Evolutionary conservation across 306 rosid genomes (phyloP), one percentile per base, ranked within the genome.

Genomic region (Dalbergia oliveri): DNA sequence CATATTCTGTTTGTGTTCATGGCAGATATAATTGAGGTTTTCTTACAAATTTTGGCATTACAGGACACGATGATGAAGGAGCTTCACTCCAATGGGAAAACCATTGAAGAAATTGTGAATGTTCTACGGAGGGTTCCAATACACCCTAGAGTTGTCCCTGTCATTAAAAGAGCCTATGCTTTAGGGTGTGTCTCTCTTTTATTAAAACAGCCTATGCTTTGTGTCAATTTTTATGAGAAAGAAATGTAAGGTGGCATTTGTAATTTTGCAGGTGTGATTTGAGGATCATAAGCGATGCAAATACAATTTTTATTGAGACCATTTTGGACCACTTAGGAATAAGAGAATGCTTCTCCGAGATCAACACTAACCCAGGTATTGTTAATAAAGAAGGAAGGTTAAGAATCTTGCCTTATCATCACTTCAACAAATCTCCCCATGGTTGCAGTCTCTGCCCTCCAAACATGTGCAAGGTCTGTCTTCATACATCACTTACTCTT

Each of bases 231-330:
- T 18, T 57, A 47, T n/a, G 31, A 16, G 16, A 61, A n/a, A 44
- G 51, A 50, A 49, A 39, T 54, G 18, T 5, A 44, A 53, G 39
- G 18, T 53, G 33, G 14, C 7, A 47, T 50, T 51, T 54, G 51
- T 64, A 8, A 41, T n/a, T 54, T 54, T 54, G 14, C 76, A 90
- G 94, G 81, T 91, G 97, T 85, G 97, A 94, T 44, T 77, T 94
- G 84, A 94, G 91, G 90, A 74, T 94, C 71, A 86, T 91, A 37
- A 94, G 98, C 15, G 98, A 94, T 69, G 97, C 97, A n/a, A 94
- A 90, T 76, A 33, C 81, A 9, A 85, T 90, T 54, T 94, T 87
- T 81, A 94, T 94, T 6, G 94, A 88, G 80, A 91, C 94, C 64
- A 85, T 94, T 57, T 44, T 94, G 84, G 69, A 86, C 76, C 87